phyloP scores from a whole-genome alignment of 805 yeast species.

The Metahyphopichia silvanorum region DNA sequence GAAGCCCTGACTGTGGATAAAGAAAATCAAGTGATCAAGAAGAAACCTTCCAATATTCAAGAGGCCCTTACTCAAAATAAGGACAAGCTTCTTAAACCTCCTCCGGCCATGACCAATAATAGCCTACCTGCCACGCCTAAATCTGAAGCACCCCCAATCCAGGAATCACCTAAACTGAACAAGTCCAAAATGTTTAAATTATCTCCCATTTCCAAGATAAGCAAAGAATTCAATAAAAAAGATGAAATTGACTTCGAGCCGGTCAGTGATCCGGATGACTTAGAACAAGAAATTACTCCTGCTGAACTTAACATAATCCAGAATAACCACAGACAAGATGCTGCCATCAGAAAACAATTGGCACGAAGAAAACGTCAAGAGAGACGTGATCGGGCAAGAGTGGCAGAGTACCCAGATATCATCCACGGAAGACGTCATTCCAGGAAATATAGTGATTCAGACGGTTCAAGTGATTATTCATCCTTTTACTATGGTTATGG shows the following conservation, averaged over 20 bases:
- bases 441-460: neutral
- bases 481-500: constrained; percentile 5
- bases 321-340: constrained; percentile 5
- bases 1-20: neutral
- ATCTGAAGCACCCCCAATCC: neutral
- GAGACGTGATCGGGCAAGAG: neutral
- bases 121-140: neutral
- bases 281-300: constrained; percentile 34
- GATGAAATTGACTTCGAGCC: constrained; percentile 1
- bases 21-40: neutral
- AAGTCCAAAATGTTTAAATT: constrained; percentile 1
- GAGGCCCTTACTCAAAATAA: neutral
- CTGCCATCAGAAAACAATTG: neutral
- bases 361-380: constrained; percentile 5
- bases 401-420: neutral
- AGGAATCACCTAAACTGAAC: neutral
- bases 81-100: neutral
- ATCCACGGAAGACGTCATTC: constrained; percentile 1
- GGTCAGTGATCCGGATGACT: constrained; percentile 21
- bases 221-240: neutral
- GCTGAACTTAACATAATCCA: constrained; percentile 31
- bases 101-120: neutral
- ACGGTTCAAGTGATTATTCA: constrained; percentile 3
- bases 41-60: neutral
- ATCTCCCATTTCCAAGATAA: constrained; percentile 2